Evolutionary conservation across 179 eudicot genomes (phyloP).

Genomic region (Camellia oleifera): DNA sequence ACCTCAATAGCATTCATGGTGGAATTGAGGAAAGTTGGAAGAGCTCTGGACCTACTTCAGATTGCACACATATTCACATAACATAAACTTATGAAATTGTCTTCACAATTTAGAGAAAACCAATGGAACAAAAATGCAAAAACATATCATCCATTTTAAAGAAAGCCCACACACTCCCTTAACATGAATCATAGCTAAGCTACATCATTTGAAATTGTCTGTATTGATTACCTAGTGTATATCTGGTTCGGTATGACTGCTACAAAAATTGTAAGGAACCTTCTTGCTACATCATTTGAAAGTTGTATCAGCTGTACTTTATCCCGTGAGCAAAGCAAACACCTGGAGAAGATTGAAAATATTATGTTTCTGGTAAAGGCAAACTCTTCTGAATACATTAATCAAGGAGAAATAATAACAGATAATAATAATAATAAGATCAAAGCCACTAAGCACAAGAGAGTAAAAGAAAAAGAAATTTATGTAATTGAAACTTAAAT

Average conservation of each 20-base stretch:
- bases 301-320: background rate
- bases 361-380: background rate
- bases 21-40: too few species aligned
- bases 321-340: constrained; percentile 1
- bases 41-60: too few species aligned
- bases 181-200: too few species aligned
- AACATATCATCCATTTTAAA: too few species aligned
- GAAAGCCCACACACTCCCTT: too few species aligned
- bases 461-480: background rate
- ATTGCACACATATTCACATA: too few species aligned
- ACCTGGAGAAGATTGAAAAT: constrained; percentile 9
- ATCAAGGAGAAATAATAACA: background rate
- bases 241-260: background rate
- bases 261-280: constrained; percentile 2
- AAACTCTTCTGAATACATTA: background rate
- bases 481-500: background rate
- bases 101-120: too few species aligned
- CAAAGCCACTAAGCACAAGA: background rate
- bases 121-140: too few species aligned
- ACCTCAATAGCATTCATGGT: too few species aligned
- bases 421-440: background rate
- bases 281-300: background rate
- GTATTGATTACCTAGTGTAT: background rate
- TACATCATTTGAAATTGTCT: background rate
- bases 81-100: too few species aligned